phyloP scores from a whole-genome alignment of 495 filamentous ascomycete species.

The Aspergillus heteromorphus region DNA sequence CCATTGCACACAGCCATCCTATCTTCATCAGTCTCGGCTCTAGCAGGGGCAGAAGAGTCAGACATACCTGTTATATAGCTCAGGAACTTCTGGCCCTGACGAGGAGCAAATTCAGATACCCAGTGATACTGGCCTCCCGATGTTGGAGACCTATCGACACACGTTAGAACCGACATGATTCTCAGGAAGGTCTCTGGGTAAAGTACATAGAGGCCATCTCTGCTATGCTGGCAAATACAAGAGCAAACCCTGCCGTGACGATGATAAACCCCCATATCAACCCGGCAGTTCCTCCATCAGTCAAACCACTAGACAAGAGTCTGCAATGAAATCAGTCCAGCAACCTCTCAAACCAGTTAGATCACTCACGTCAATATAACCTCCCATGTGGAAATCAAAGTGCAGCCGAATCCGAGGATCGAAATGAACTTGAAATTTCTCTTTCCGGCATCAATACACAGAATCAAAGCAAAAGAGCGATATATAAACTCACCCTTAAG shows the following conservation, averaged over 20 bases:
- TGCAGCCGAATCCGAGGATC: slow-evolving; percentile 43
- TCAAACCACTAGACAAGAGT: slow-evolving; percentile 39
- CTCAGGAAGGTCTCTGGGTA: neutral
- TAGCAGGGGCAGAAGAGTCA: neutral
- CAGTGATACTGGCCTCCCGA: slow-evolving; percentile 53
- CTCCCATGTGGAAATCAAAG: slow-evolving; percentile 44
- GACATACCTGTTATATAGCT: slow-evolving; percentile 52
- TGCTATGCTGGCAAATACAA: slow-evolving; percentile 47
- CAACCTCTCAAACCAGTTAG: neutral
- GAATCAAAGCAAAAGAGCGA: neutral
- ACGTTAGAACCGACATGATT: neutral
- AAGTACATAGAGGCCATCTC: slow-evolving; percentile 54
- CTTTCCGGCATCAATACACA: slow-evolving; percentile 21
- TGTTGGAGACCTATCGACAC: slow-evolving; percentile 35
- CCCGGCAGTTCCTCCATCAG: slow-evolving; percentile 52
- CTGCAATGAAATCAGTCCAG: slow-evolving; percentile 17
- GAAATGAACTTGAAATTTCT: slow-evolving; percentile 47
- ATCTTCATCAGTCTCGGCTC: neutral
- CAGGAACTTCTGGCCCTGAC: slow-evolving; percentile 48
- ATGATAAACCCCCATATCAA: slow-evolving; percentile 53
- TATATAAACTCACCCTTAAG: slow-evolving; percentile 29
- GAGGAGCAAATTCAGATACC: slow-evolving; percentile 56
- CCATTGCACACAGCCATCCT: slow-evolving; percentile 57
- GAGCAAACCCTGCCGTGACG: slow-evolving; percentile 39
- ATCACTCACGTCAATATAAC: slow-evolving; percentile 38